These are phyloP conservation scores for Trypanosoma theileri DNA, from an alignment of 208 protist species.

Conservation along the genomic window DNA sequence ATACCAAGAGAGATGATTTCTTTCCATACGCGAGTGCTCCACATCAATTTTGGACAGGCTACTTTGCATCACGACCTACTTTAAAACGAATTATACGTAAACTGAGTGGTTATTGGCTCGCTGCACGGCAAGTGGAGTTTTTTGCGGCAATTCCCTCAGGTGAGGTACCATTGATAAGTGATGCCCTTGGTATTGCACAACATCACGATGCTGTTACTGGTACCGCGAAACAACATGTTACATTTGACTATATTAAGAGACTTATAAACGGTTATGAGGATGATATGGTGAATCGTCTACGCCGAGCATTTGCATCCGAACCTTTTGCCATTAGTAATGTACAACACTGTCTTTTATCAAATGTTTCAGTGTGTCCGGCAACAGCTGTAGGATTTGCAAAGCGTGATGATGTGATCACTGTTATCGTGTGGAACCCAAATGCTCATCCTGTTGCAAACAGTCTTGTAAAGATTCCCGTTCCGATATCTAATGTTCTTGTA, in stretches of 20 bases:
- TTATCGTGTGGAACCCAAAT: slow-evolving; percentile 17
- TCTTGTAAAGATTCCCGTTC: slow-evolving; percentile 16
- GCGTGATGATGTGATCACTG: neutral
- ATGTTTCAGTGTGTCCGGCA: slow-evolving; percentile 14
- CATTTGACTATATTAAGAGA: slow-evolving; percentile 41
- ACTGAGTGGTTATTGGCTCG: slow-evolving; percentile 21
- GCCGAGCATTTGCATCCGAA: neutral
- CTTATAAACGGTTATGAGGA: slow-evolving; percentile 23
- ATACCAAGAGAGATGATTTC: slow-evolving; percentile 42
- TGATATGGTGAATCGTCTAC: slow-evolving; percentile 7
- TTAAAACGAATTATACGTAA: slow-evolving; percentile 52
- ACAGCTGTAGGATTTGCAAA: slow-evolving; percentile 1
- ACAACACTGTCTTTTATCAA: slow-evolving; percentile 19
- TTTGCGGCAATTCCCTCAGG: slow-evolving; percentile 6
- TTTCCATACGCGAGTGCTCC: slow-evolving; percentile 52
- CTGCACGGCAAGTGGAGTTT: slow-evolving; percentile 27
- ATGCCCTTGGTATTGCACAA: slow-evolving; percentile 39
- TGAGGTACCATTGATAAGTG: slow-evolving; percentile 15
- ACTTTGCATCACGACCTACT: slow-evolving; percentile 53
- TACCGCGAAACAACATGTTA: slow-evolving; percentile 56
- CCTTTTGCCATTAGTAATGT: slow-evolving; percentile 1
- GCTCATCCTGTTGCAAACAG: slow-evolving; percentile 2
- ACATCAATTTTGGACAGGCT: slow-evolving; percentile 65
- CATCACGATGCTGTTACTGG: slow-evolving; percentile 74
- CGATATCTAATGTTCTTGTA: slow-evolving; percentile 1